Conservation (phyloP, 2,329 filamentous ascomycete species). For the Sporothrix sp. region DNA sequence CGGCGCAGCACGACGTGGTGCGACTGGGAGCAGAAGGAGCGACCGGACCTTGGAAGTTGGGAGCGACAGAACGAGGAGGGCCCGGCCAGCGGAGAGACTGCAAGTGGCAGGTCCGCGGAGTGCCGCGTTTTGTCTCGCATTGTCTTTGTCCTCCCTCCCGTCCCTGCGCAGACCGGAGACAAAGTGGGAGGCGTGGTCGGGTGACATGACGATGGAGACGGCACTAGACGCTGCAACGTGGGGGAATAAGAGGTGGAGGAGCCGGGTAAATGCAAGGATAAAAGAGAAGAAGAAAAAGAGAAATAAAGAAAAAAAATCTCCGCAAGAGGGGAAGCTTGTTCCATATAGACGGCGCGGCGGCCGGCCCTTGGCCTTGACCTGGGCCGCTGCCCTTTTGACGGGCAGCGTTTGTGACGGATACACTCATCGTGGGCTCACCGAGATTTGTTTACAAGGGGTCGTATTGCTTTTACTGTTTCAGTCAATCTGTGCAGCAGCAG, state of each 20-base stretch:
- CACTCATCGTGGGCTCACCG: no score
- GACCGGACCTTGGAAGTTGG: no score
- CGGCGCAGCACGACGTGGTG: background rate
- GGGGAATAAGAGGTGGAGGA: background rate
- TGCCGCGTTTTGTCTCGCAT: background rate
- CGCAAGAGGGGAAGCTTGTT: constrained; percentile 1
- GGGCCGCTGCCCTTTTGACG: no score
- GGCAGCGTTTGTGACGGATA: no score
- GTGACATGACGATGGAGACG: background rate
- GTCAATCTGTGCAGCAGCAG: no score
- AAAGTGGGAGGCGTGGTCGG: constrained; percentile 2
- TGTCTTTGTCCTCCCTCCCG: background rate
- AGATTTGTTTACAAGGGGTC: no score
- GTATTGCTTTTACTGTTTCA: no score
- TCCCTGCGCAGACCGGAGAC: background rate
- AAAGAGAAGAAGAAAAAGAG: background rate
- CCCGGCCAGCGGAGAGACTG: background rate
- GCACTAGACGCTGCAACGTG: background rate
- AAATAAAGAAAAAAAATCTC: background rate
- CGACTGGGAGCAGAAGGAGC: background rate
- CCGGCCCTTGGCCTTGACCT: no score
- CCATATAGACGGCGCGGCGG: no score
- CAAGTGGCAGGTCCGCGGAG: background rate
- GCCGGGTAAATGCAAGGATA: no score
- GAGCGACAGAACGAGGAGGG: no score